Evolutionary conservation across 768 basidiomycete genomes (phyloP).

Genomic region (Lentinula sp.): DNA sequence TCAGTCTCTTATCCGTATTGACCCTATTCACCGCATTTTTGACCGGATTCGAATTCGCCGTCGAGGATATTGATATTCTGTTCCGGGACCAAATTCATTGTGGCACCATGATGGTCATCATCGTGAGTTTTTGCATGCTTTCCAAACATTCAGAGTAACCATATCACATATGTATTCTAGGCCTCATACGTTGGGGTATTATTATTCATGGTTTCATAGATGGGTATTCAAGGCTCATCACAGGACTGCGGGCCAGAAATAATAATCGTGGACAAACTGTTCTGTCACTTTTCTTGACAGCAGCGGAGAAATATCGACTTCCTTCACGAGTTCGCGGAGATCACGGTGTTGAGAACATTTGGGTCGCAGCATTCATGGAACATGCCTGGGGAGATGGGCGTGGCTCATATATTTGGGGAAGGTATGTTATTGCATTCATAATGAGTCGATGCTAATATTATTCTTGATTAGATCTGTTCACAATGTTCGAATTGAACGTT

Average conservation of each 20-base stretch:
- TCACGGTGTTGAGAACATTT: constrained; percentile 2
- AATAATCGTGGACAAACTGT: neutral
- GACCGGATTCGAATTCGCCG: too few species aligned
- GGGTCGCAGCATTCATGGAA: constrained; percentile 4
- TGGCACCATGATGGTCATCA: constrained; percentile 7
- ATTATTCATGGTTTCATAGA: neutral
- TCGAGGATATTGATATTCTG: too few species aligned
- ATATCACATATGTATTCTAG: neutral
- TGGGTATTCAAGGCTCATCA: neutral
- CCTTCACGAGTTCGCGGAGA: constrained; percentile 3
- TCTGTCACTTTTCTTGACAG: neutral
- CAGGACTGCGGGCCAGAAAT: neutral
- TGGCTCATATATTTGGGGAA: constrained; percentile 8
- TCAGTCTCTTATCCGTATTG: too few species aligned
- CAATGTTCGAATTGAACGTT: too few species aligned
- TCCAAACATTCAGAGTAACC: too few species aligned
- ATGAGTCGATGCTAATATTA: neutral
- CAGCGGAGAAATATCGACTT: neutral
- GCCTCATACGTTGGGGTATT: neutral
- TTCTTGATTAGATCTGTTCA: constrained; percentile 5
- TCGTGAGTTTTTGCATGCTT: neutral
- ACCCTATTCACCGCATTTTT: neutral
- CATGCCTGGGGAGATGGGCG: neutral
- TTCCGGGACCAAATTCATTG: neutral
- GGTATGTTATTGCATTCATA: neutral